Base-by-base conservation (phyloP, 176 grass and related monocot genomes). In the Musa itinerans region DNA sequence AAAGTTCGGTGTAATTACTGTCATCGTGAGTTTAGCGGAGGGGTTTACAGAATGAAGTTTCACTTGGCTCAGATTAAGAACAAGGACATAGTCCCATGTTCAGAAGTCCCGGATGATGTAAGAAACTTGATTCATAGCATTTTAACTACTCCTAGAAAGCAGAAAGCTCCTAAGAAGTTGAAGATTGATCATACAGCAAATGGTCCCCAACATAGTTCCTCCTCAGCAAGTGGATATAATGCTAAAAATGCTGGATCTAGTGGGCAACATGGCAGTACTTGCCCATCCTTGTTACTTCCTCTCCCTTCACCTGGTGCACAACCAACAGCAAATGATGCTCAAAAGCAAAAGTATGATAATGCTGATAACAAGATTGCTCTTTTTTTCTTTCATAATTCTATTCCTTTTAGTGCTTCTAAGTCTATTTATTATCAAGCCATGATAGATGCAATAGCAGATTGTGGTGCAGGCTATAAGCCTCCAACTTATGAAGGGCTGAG, bases 1-100 rank as follows among this genome's bases (percentile, higher is more conserved):
- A 79, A 79, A 79, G 77, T 79, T 53, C 68, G 77, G 52, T 79
- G 77, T 58, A 79, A 79, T 21, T 79, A 79, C 55, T 79, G 77
- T 26, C 64, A 43, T 22, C 77, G 65, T 49, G 77, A 70, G 22
- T 79, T 79, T 54, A 79, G 77, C 58, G 77, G 77, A 48, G 77
- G 77, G 17, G 77, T 79, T 69, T 79, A 79, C 27, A 69, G 77
- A 22, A 79, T 79, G 77, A 79, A 79, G 52, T 79, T 79, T 21
- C 77, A 79, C 50, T 65, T 79, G 65, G 77, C 77, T 69, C 77
- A 79, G 65, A 79, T 79, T 11, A 79, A 79, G 53, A 79, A 79
- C 51, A 79, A 79, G 59, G 77, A 79, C 25, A 70, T 79, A 69
- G 65, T 79, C 17, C 77, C 77, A 22, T 79, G 77, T 29, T 9